phyloP scores from a whole-genome alignment of 352 stramenopile species.

The Blastocystis sp. region DNA sequence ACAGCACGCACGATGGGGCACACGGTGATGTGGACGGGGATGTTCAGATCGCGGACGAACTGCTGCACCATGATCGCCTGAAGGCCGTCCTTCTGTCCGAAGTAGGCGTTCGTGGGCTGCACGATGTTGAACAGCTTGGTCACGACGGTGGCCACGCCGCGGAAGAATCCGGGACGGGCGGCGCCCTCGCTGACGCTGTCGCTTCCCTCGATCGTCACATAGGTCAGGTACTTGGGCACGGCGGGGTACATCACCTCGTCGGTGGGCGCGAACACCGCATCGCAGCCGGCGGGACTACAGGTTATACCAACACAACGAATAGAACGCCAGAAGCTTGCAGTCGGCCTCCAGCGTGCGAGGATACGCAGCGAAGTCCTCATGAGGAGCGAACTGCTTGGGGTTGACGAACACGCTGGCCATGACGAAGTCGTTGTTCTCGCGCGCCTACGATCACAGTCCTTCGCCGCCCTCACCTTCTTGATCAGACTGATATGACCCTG shows the following conservation, averaged over 20 bases:
- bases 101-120: constrained; percentile 90
- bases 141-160: constrained; percentile 95
- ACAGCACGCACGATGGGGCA: constrained; percentile 83
- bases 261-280: constrained; percentile 83
- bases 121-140: constrained; percentile 99
- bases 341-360: constrained; percentile 90
- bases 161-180: constrained; percentile 91
- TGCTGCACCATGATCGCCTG: constrained; percentile 84
- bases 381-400: constrained; percentile 92
- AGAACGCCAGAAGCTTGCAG: constrained; percentile 79
- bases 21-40: constrained; percentile 86
- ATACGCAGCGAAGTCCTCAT: constrained; percentile 97
- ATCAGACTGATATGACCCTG: constrained; percentile 88
- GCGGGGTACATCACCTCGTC: constrained; percentile 82
- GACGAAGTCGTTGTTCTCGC: constrained; percentile 86
- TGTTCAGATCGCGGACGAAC: constrained; percentile 92
- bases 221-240: constrained; percentile 77
- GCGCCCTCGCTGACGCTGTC: constrained; percentile 86
- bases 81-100: constrained; percentile 97
- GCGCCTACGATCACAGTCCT: constrained; percentile 76
- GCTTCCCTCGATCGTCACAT: constrained; percentile 88
- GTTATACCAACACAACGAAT: background rate
- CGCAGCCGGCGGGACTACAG: constrained; percentile 72
- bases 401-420: constrained; percentile 97
- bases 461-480: constrained; percentile 71